These are phyloP conservation scores for Microstegium vimineum DNA, from an alignment of 176 grass and related monocot genomes.

Conservation along the genomic window DNA sequence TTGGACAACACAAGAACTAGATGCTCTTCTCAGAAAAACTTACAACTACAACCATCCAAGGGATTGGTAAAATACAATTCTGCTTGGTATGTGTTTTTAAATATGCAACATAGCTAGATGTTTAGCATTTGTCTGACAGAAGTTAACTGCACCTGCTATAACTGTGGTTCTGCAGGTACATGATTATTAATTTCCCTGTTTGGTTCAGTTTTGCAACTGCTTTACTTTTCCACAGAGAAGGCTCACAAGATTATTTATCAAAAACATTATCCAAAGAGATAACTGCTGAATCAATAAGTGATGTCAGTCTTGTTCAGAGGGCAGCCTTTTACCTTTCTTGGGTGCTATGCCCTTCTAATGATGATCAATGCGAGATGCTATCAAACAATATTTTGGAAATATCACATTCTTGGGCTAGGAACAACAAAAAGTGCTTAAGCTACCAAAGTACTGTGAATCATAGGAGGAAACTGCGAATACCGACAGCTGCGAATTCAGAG, in stretches of 20 bases:
- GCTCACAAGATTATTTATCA: slow-evolving; percentile 52
- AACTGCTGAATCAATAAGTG: slow-evolving; percentile 42
- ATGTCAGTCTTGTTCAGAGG: slow-evolving; percentile 41
- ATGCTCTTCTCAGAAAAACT: slow-evolving; percentile 13
- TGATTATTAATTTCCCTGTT: slow-evolving; percentile 62
- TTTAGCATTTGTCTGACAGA: slow-evolving; percentile 18
- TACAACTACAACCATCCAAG: slow-evolving; percentile 24
- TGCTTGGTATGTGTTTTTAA: slow-evolving; percentile 54
- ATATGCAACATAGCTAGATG: slow-evolving; percentile 1
- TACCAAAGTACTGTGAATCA: slow-evolving; percentile 23
- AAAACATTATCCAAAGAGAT: slow-evolving; percentile 43
- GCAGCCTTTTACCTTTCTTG: slow-evolving; percentile 73
- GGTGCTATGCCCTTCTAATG: slow-evolving; percentile 49
- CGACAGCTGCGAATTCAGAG: slow-evolving; percentile 1
- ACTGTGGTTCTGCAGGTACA: slow-evolving; percentile 50
- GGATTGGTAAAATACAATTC: slow-evolving; percentile 48
- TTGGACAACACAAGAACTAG: background rate
- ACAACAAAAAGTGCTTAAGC: slow-evolving; percentile 10
- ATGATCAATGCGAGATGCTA: slow-evolving; percentile 37
- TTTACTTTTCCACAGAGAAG: slow-evolving; percentile 61
- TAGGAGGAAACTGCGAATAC: slow-evolving; percentile 42
- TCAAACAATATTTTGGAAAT: slow-evolving; percentile 55
- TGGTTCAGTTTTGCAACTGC: slow-evolving; percentile 77
- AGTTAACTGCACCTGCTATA: slow-evolving; percentile 24
- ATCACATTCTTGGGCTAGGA: slow-evolving; percentile 46